phyloP scores from a whole-genome alignment of 352 stramenopile species.

The Lagenidium sp. region DNA sequence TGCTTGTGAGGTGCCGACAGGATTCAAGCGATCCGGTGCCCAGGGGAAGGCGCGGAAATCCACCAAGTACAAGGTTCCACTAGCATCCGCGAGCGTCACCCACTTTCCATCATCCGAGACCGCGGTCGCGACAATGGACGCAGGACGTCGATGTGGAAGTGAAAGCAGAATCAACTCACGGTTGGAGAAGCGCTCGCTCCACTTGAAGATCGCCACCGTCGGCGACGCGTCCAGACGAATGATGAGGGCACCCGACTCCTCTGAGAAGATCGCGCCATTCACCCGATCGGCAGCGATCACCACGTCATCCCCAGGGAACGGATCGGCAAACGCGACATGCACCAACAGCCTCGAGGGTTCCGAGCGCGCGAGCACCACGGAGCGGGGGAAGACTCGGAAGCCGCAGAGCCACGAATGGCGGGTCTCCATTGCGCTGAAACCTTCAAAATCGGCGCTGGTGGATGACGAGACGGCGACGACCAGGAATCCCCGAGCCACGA shows the following conservation, averaged over 20 bases:
- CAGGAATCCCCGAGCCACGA: constrained; percentile 29
- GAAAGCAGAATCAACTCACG: constrained; percentile 26
- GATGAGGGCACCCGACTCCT: constrained; percentile 23
- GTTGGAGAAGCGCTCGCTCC: constrained; percentile 48
- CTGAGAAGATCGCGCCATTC: neutral
- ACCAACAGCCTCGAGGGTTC: constrained; percentile 16
- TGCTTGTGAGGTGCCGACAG: too few species aligned
- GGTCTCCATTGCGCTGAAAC: too few species aligned
- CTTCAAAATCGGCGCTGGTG: constrained; percentile 4
- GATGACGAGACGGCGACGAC: constrained; percentile 20
- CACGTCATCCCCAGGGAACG: neutral
- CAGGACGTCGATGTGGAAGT: constrained; percentile 8
- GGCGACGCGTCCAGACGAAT: constrained; percentile 17
- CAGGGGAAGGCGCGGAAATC: constrained; percentile 21
- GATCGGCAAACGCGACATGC: constrained; percentile 34
- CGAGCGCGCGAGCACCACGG: neutral
- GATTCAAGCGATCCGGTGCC: too few species aligned
- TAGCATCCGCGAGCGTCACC: constrained; percentile 16
- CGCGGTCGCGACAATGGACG: constrained; percentile 7
- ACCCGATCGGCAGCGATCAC: constrained; percentile 1
- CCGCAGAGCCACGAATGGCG: constrained; percentile 36
- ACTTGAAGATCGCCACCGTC: constrained; percentile 33
- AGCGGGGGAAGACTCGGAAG: constrained; percentile 31
- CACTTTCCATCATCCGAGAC: constrained; percentile 24
- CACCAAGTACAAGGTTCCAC: constrained; percentile 21